Percentiles rank a stretch among this genome's conserved stretches.
These are phyloP conservation scores for Lizonia empirigonia DNA, from an alignment of 2,329 filamentous ascomycete species.

Conservation along the genomic window DNA sequence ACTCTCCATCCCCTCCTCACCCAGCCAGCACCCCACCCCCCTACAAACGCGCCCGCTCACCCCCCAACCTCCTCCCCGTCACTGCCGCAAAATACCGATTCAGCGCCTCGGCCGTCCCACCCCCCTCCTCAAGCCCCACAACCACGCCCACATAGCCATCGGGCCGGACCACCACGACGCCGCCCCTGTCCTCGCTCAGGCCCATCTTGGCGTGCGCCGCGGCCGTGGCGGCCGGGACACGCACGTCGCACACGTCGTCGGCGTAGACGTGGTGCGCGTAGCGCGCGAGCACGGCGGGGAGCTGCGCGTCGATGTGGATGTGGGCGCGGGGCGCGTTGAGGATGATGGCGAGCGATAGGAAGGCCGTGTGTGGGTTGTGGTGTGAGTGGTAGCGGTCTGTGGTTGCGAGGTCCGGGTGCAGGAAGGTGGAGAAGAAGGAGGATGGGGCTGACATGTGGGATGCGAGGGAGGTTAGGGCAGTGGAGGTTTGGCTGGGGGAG, in stretches of 20 bases:
- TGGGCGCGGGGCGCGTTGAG: slow-evolving; percentile 70
- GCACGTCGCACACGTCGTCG: slow-evolving; percentile 77
- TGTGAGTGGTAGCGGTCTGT: slow-evolving; percentile 69
- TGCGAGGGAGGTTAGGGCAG: slow-evolving; percentile 73
- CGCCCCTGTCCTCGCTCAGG: slow-evolving; percentile 72
- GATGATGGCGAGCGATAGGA: slow-evolving; percentile 80
- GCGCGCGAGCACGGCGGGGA: slow-evolving; percentile 72
- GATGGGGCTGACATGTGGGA: slow-evolving; percentile 65
- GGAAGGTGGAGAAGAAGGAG: slow-evolving; percentile 75
- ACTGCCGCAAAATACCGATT: slow-evolving; percentile 83
- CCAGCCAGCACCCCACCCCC: too few species aligned
- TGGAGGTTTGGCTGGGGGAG: slow-evolving; percentile 60
- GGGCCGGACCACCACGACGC: slow-evolving; percentile 81
- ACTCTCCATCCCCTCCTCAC: too few species aligned
- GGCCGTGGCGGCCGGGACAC: slow-evolving; percentile 71
- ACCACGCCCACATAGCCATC: slow-evolving; percentile 87
- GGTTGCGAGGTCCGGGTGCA: slow-evolving; percentile 63
- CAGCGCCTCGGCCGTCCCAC: slow-evolving; percentile 79
- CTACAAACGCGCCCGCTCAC: slow-evolving; percentile 42
- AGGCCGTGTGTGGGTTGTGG: slow-evolving; percentile 82
- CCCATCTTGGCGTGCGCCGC: slow-evolving; percentile 89
- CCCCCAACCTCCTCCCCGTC: slow-evolving; percentile 63
- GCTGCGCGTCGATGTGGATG: slow-evolving; percentile 74
- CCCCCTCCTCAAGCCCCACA: slow-evolving; percentile 73
- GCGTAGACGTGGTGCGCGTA: slow-evolving; percentile 86